Evolutionary conservation across 768 basidiomycete genomes (phyloP).

Genomic region (Strobilomyces confusus): DNA sequence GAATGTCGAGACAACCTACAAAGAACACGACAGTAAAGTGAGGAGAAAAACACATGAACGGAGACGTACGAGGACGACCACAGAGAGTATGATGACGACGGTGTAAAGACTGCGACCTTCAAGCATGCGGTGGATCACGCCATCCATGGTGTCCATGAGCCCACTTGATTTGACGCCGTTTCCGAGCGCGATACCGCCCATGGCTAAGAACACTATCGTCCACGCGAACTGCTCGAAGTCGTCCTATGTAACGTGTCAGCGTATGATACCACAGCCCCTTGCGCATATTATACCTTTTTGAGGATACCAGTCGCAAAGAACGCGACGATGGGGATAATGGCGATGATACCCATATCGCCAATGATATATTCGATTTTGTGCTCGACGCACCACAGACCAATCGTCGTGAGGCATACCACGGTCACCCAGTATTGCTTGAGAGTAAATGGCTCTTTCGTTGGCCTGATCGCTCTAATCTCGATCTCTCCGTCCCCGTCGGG

Average conservation of each 20-base stretch:
- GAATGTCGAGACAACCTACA: constrained; percentile 81
- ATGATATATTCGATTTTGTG: constrained; percentile 69
- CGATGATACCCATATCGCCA: constrained; percentile 98
- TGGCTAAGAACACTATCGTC: constrained; percentile 93
- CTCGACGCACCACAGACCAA: constrained; percentile 86
- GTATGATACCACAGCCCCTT: constrained; percentile 53
- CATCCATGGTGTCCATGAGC: constrained; percentile 74
- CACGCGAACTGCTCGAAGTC: constrained; percentile 94
- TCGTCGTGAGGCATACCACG: constrained; percentile 78
- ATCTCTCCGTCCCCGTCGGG: constrained; percentile 75
- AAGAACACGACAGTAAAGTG: neutral
- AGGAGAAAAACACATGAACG: neutral
- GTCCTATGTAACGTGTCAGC: constrained; percentile 47
- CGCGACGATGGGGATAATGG: constrained; percentile 85
- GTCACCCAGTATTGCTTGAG: constrained; percentile 87
- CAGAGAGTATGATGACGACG: constrained; percentile 70
- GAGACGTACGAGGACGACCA: constrained; percentile 58
- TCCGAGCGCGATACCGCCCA: constrained; percentile 97
- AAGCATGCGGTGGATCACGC: constrained; percentile 54
- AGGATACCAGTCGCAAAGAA: constrained; percentile 94
- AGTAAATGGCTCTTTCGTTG: constrained; percentile 78
- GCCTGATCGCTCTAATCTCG: constrained; percentile 74
- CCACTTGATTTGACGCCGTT: constrained; percentile 91
- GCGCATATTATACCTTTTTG: constrained; percentile 86
- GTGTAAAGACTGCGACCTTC: too few species aligned